Base-by-base conservation (phyloP, 139 green algal species). In the Spirogloea muscicola region DNA sequence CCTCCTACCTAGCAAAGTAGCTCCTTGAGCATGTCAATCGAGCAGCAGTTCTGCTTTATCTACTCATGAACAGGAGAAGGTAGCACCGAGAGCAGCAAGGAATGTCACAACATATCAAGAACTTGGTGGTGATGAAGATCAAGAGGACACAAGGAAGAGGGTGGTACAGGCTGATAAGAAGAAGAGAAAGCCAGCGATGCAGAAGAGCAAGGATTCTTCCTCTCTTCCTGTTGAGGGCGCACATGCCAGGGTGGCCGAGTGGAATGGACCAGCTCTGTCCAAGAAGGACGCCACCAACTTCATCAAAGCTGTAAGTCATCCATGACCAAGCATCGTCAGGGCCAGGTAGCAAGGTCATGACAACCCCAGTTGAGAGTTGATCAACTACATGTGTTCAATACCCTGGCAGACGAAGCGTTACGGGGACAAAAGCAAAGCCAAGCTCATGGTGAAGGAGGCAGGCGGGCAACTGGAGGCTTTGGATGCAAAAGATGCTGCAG, bases 261-360 rank as follows among this genome's bases (percentile, higher is more conserved):
- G 64, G 64, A 21, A 25, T 18, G 60, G 60, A n/a, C 10, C 55
- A 64, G 29, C 18, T 2, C 41, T 81, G 3, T 83, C 75, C 0
- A 83, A 83, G 76, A 70, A 37, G 25, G 75, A 83, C 25, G 75
- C 75, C 7, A 59, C 43, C 25, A 61, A 55, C 18, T 84, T 83
- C 70, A 59, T 83, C 1, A 83, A 83, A 31, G 75, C 75, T 13
- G 75, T 80, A 74, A 7, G 10, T 80, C 21, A 21, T 55, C 46
- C 21, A 21, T 55, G 46, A n/a, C n/a, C n/a, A n/a, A n/a, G n/a
- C n/a, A n/a, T n/a, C n/a, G n/a, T n/a, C n/a, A n/a, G n/a, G n/a
- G n/a, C n/a, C n/a, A n/a, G n/a, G n/a, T n/a, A n/a, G n/a, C n/a
- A n/a, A n/a, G n/a, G n/a, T n/a, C n/a, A n/a, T n/a, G 21, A n/a